Evolutionary conservation across 495 filamentous ascomycete genomes (phyloP).

Genomic region (Neurospora sp.): DNA sequence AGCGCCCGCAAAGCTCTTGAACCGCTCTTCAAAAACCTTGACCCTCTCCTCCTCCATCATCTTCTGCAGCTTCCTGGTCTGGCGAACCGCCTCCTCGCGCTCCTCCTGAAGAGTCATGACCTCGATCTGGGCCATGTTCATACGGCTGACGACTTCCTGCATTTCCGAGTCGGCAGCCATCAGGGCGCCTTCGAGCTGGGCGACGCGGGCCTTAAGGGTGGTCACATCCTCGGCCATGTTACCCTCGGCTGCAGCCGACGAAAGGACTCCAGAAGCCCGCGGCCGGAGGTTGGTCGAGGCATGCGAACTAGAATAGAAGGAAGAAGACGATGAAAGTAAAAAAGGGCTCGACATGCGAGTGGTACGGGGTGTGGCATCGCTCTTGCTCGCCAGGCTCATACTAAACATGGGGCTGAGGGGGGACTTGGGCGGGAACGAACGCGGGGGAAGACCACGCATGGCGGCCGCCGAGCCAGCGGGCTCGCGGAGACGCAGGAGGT

Average conservation of each 20-base stretch:
- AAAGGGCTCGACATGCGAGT: conserved; percentile 28
- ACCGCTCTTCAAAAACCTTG: conserved; percentile 36
- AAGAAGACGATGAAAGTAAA: background rate
- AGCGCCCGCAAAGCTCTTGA: conserved; percentile 21
- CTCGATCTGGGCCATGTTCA: conserved; percentile 92
- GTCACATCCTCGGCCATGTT: conserved; percentile 62
- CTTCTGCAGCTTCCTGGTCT: conserved; percentile 65
- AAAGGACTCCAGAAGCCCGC: conserved; percentile 29
- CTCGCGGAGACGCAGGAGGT: conserved; percentile 66
- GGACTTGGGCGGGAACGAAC: conserved; percentile 41
- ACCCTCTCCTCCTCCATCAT: conserved; percentile 38
- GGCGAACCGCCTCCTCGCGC: conserved; percentile 76
- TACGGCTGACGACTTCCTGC: conserved; percentile 82
- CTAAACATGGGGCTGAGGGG: conserved; percentile 57
- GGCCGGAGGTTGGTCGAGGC: conserved; percentile 7
- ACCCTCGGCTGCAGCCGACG: conserved; percentile 21
- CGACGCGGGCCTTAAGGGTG: conserved; percentile 50
- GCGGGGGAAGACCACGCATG: conserved; percentile 25
- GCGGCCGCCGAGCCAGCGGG: background rate
- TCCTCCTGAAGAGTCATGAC: conserved; percentile 86
- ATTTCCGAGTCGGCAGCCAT: conserved; percentile 81
- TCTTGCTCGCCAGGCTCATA: conserved; percentile 16
- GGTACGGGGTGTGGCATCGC: background rate
- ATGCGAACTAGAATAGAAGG: background rate
- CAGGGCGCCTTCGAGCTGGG: conserved; percentile 73